Base-by-base conservation (phyloP, 768 basidiomycete genomes). In the Boletus sensibilis region DNA sequence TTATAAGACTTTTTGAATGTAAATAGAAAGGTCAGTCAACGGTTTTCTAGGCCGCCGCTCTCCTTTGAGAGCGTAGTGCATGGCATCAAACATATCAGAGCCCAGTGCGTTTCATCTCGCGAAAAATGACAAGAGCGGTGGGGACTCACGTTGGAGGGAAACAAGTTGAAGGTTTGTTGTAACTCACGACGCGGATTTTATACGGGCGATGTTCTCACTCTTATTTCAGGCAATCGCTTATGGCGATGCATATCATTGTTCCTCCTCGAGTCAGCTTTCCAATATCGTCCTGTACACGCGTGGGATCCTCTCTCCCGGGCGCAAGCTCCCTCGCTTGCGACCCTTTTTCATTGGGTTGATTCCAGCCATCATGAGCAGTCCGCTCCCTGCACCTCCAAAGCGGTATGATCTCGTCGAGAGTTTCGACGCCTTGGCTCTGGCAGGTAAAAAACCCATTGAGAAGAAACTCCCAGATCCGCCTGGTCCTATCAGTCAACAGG, bases 41-140 rank as follows among this genome's bases (percentile, higher is more conserved):
- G 82, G 82, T 74, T 83, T 83, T 83, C 82, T 84, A 83, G 75
- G 82, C 82, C 80, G 82, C 82, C 77, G 73, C 78, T 70, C 75
- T 56, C 56, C 35, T 33, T 20, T 46, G 61, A 59, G 73, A 78
- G 75, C 76, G 79, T 81, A 76, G 65, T 81, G 82, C 82, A 74
- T 78, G 49, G 70, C 82, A 79, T 78, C 81, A 70, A 59, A 31
- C 3, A 52, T 39, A 31, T 82, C 81, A 82, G 81, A 83, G 82
- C 81, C 81, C 82, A 83, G 81, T 82, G 81, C 82, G 74, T 75
- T 80, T 82, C 81, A 77, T 83, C 82, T 43, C 58, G 42, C 29
- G 23, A 35, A 27, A 7, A 16, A 37, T 18, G 21, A 16, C 27
- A 12, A 11, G 2, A 3, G 5, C 12, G 21, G 8, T 18, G 16